Evolutionary conservation across 2,329 filamentous ascomycete genomes (phyloP).

Genomic region (Aspergillus sp.): DNA sequence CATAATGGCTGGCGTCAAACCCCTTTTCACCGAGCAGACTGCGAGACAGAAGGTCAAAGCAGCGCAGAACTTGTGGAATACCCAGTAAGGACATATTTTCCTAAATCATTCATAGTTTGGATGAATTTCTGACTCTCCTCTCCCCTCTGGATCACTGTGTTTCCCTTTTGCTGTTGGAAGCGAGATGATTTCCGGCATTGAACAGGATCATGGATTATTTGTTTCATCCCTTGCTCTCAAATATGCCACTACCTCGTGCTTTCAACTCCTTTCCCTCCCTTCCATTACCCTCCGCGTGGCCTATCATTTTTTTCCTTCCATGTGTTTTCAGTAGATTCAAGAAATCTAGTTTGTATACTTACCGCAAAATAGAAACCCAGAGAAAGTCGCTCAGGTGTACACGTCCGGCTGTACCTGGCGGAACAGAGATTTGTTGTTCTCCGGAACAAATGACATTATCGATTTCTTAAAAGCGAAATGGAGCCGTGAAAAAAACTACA

Average conservation of each 20-base stretch:
- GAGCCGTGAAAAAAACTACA: slow-evolving; percentile 66
- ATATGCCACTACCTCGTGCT: no score
- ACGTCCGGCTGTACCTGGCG: slow-evolving; percentile 75
- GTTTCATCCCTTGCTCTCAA: neutral
- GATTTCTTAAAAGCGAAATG: slow-evolving; percentile 69
- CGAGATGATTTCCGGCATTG: no score
- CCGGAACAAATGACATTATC: slow-evolving; percentile 63
- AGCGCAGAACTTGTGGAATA: slow-evolving; percentile 81
- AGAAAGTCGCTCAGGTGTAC: slow-evolving; percentile 65
- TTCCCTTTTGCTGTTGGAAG: no score
- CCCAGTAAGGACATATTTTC: slow-evolving; percentile 46
- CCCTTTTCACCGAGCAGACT: slow-evolving; percentile 71
- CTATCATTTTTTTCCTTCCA: neutral
- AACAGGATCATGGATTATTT: no score
- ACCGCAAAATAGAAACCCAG: slow-evolving; percentile 52
- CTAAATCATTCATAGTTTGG: neutral
- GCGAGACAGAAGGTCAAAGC: slow-evolving; percentile 75
- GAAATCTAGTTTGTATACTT: neutral
- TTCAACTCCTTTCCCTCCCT: no score
- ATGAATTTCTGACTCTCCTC: neutral
- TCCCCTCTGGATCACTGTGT: neutral
- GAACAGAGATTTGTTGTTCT: slow-evolving; percentile 67
- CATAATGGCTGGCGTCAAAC: slow-evolving; percentile 42
- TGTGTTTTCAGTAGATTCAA: neutral
- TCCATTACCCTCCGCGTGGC: no score